These are phyloP conservation scores for Huntiella moniliformis DNA, from an alignment of 2,329 filamentous ascomycete genomes.

Conservation along the genomic window DNA sequence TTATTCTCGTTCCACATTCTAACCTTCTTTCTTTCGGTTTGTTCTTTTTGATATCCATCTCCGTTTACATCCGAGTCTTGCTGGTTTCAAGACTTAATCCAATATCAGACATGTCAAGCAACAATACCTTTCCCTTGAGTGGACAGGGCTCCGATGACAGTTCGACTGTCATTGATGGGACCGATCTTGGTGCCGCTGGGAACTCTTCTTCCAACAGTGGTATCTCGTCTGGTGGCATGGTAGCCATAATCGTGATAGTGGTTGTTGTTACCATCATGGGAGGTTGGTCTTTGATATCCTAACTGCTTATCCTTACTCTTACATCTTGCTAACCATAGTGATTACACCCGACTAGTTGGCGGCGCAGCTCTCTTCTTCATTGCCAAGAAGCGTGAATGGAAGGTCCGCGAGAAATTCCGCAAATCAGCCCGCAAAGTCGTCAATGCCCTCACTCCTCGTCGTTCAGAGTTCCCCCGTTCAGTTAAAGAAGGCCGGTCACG, in stretches of 20 bases:
- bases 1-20: too few species aligned
- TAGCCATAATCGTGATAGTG: conserved; percentile 59
- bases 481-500: conserved; percentile 25
- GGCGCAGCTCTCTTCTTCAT: conserved; percentile 55
- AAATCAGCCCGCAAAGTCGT: conserved; percentile 46
- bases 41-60: too few species aligned
- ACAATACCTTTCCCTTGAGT: conserved; percentile 26
- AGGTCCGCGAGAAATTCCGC: conserved; percentile 50
- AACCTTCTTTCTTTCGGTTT: too few species aligned
- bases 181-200: conserved; percentile 47
- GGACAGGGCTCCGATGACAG: conserved; percentile 14
- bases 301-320: too few species aligned
- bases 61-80: too few species aligned
- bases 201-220: conserved; percentile 37
- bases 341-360: conserved; percentile 27
- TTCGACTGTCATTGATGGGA: conserved; percentile 24
- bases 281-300: conserved; percentile 30
- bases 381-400: conserved; percentile 75
- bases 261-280: conserved; percentile 47
- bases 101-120: conserved; percentile 9
- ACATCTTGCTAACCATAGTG: conserved; percentile 5
- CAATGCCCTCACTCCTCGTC: conserved; percentile 41
- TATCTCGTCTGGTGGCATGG: conserved; percentile 48
- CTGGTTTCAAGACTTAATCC: too few species aligned
- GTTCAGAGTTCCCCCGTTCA: conserved; percentile 40